A percentile compares a stretch with the other conserved stretches of the same genome.
Conservation (phyloP, 805 yeast genomes). For the Kluyveromyces lactis region DNA sequence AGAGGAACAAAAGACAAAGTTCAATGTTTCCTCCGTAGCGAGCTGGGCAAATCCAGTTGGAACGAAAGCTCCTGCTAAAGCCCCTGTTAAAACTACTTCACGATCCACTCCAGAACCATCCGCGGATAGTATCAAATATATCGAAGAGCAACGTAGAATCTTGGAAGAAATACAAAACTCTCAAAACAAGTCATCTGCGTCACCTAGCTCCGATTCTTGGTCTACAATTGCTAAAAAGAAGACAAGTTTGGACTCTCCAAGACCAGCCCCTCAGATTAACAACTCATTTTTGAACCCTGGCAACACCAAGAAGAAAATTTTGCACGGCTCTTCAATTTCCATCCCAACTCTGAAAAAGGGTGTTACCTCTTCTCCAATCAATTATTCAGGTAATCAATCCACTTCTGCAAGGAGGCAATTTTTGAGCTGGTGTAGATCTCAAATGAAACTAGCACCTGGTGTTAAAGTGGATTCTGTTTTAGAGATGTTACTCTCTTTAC, state of each 20-base stretch:
- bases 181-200: constrained; percentile 44
- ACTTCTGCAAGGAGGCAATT: constrained; percentile 51
- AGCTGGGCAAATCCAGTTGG: constrained; percentile 23
- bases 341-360: constrained; percentile 20
- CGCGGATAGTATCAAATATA: constrained; percentile 7
- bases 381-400: constrained; percentile 26
- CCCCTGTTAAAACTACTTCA: background rate
- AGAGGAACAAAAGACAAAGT: constrained; percentile 15
- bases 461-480: constrained; percentile 74
- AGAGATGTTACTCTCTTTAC: constrained; percentile 72
- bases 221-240: constrained; percentile 24
- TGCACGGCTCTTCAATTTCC: constrained; percentile 23
- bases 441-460: constrained; percentile 60
- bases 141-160: constrained; percentile 26
- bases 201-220: constrained; percentile 18
- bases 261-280: constrained; percentile 10
- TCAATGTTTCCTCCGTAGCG: constrained; percentile 13
- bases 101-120: no score
- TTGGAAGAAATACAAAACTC: constrained; percentile 51
- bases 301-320: constrained; percentile 6
- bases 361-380: constrained; percentile 14
- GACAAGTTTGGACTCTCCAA: constrained; percentile 15
- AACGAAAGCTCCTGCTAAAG: background rate
- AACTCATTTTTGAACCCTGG: constrained; percentile 27
- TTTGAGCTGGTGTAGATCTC: constrained; percentile 61